phyloP scores from a whole-genome alignment of 2,329 filamentous ascomycete genomes.

The Ustulina deusta region DNA sequence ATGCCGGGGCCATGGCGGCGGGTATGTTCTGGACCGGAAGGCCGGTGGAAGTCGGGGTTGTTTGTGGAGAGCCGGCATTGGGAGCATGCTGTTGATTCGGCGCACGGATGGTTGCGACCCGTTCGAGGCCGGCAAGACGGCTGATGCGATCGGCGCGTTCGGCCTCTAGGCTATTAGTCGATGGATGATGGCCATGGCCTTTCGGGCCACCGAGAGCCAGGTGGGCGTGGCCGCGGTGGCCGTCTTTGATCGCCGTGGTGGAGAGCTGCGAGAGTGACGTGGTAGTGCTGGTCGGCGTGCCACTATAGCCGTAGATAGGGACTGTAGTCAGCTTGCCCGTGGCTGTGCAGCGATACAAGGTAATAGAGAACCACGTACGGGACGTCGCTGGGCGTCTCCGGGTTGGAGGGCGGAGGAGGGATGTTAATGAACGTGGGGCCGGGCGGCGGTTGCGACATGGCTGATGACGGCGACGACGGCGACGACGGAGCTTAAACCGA shows the following conservation, averaged over 20 bases:
- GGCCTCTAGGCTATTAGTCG: conserved; percentile 83
- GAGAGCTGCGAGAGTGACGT: conserved; percentile 92
- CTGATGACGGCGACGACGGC: conserved; percentile 34
- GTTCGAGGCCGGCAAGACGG: conserved; percentile 89
- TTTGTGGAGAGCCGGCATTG: conserved; percentile 61
- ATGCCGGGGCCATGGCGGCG: conserved; percentile 69
- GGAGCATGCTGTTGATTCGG: conserved; percentile 51
- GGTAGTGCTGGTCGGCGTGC: conserved; percentile 91
- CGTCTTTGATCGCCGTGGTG: conserved; percentile 96
- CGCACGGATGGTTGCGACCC: conserved; percentile 80
- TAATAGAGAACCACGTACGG: conserved; percentile 71
- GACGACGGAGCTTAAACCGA: conserved; percentile 4
- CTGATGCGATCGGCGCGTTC: conserved; percentile 96
- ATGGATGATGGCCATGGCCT: conserved; percentile 69
- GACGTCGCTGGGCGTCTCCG: conserved; percentile 88
- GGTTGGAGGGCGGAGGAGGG: conserved; percentile 82
- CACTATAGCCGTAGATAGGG: conserved; percentile 64
- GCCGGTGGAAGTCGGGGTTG: conserved; percentile 62
- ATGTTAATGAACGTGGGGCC: conserved; percentile 83
- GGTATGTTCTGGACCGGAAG: conserved; percentile 57
- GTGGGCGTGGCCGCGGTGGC: conserved; percentile 84
- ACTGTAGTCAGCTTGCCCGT: conserved; percentile 38
- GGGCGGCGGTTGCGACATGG: conserved; percentile 53
- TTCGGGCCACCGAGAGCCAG: conserved; percentile 65
- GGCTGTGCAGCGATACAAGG: conserved; percentile 25